Base-by-base conservation (phyloP, 1,139 yeast genomes). In the Yamadazyma jaroonii region DNA sequence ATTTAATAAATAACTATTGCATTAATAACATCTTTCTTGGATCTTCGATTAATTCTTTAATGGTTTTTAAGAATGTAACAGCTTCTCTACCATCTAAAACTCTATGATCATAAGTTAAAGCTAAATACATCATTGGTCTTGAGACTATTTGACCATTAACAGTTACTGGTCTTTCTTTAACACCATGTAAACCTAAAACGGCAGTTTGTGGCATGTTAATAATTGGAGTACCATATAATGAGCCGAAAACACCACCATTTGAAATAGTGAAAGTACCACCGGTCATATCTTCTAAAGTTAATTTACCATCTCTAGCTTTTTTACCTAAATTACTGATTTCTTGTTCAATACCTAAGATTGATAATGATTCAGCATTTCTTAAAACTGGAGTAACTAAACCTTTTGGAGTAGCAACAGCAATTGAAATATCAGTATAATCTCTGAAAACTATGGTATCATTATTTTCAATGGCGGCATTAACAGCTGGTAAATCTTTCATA, bases 51-150 rank as follows among this genome's bases (percentile, higher is more conserved):
- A 87, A 82, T 73, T 92, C 98, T 78, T 92, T 92, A 50, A 92
- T 81, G 34, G 96, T 87, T 75, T 82, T 89, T 71, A 92, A 79
- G 88, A 90, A 92, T 42, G 94, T 87, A 48, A 94, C 98, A 37
- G 97, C 97, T 74, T 92, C 99, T 72, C 98, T 86, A 55, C 99
- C 99, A 62, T 92, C 99, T 61, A 94, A 77, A 59, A 92, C 84
- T 77, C 98, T 85, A 75, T 92, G 99, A 64, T 92, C 99, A 64
- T 92, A 92, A 43, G 98, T 92, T 67, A 92, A 82, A 40, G 99
- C 99, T 61, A 94, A 73, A 79, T 92, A 94, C 98, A 94, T 94
- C 98, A 92, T 92, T 64, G 99, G 99, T 75, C 97, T 86, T 31
- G 94, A 79, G 52, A 87, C 98, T 53, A 92, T 79, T 75, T 92